These are phyloP conservation scores for Gossypium mustelinum DNA, from an alignment of 345 rosid genomes.

Conservation along the genomic window DNA sequence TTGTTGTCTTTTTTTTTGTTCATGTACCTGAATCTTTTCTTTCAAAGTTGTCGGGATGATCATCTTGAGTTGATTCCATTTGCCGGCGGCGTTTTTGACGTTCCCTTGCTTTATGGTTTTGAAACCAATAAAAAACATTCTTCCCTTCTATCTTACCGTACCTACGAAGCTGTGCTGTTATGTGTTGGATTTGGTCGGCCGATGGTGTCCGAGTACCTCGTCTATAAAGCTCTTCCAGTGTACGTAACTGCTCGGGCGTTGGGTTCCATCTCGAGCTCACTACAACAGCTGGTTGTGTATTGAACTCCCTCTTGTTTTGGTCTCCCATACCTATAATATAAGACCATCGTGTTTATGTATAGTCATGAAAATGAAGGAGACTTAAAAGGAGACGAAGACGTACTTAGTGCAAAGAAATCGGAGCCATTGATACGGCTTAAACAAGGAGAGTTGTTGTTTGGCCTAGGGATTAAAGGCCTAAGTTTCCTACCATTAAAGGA, in stretches of 20 bases:
- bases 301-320: slow-evolving; percentile 63
- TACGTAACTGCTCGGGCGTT: slow-evolving; percentile 79
- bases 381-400: slow-evolving; percentile 41
- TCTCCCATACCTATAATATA: slow-evolving; percentile 35
- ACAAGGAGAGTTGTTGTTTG: slow-evolving; percentile 35
- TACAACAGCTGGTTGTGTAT: slow-evolving; percentile 49
- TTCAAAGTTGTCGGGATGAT: slow-evolving; percentile 34
- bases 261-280: slow-evolving; percentile 97
- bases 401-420: slow-evolving; percentile 48
- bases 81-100: slow-evolving; percentile 82
- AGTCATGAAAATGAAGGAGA: slow-evolving; percentile 9
- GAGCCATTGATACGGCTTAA: slow-evolving; percentile 35
- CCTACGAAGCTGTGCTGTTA: slow-evolving; percentile 73
- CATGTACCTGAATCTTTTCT: slow-evolving; percentile 51
- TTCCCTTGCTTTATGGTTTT: slow-evolving; percentile 94
- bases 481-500: slow-evolving; percentile 62
- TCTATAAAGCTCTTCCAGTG: slow-evolving; percentile 77
- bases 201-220: slow-evolving; percentile 88
- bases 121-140: slow-evolving; percentile 97
- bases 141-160: slow-evolving; percentile 96
- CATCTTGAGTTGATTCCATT: slow-evolving; percentile 50
- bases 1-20: not conserved
- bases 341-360: not conserved
- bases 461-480: slow-evolving; percentile 78
- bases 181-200: slow-evolving; percentile 87